Conservation (phyloP, 371 early-diverging fungal genomes). For the Circinella minor region DNA sequence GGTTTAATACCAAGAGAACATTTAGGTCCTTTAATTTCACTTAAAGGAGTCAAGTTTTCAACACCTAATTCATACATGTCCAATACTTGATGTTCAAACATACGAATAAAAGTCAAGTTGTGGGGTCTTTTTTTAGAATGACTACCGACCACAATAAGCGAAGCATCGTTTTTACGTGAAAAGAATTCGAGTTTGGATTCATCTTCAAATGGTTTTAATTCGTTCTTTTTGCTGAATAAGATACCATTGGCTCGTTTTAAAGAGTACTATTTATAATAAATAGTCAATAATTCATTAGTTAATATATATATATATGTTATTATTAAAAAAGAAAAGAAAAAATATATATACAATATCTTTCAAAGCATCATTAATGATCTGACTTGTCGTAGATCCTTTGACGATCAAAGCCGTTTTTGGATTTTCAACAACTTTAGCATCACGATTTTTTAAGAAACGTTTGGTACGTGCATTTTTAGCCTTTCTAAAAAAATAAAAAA, state of each 20-base stretch:
- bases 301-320: no score
- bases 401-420: slow-evolving; percentile 90
- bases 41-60: slow-evolving; percentile 65
- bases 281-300: no score
- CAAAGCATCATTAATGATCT: slow-evolving; percentile 82
- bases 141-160: slow-evolving; percentile 86
- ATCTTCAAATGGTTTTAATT: slow-evolving; percentile 96
- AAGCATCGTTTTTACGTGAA: slow-evolving; percentile 92
- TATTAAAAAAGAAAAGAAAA: background rate
- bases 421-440: slow-evolving; percentile 91
- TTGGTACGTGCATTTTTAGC: slow-evolving; percentile 85
- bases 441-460: slow-evolving; percentile 86
- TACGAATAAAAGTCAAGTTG: slow-evolving; percentile 88
- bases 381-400: slow-evolving; percentile 87
- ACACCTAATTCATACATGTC: slow-evolving; percentile 97
- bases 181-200: slow-evolving; percentile 91
- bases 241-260: slow-evolving; percentile 91
- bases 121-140: slow-evolving; percentile 98
- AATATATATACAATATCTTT: slow-evolving; percentile 78
- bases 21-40: slow-evolving; percentile 77
- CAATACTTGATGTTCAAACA: slow-evolving; percentile 90
- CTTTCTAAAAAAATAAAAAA: slow-evolving; percentile 50
- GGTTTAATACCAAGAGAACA: slow-evolving; percentile 91
- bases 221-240: slow-evolving; percentile 92
- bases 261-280: slow-evolving; percentile 83